phyloP scores from a whole-genome alignment of 1,139 yeast genomes.

The Wickerhamiella pararugosa region DNA sequence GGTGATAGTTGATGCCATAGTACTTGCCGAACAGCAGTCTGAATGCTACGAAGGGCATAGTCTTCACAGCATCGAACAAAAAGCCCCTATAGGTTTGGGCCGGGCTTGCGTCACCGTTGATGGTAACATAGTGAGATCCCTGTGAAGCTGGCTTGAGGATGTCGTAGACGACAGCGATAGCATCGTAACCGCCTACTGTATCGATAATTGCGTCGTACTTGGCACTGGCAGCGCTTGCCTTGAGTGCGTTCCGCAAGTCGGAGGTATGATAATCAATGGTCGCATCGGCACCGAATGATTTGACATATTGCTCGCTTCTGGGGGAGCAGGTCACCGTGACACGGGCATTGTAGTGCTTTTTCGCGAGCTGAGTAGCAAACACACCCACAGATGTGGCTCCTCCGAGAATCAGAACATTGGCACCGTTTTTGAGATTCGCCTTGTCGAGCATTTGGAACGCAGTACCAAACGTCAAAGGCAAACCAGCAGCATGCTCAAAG shows the following conservation, averaged over 20 bases:
- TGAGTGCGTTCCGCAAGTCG: slow-evolving; percentile 22
- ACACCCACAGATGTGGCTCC: slow-evolving; percentile 65
- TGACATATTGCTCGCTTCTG: slow-evolving; percentile 29
- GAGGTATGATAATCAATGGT: slow-evolving; percentile 36
- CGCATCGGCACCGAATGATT: slow-evolving; percentile 37
- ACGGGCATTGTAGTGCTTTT: slow-evolving; percentile 30
- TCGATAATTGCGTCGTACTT: slow-evolving; percentile 33
- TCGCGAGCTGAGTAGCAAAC: slow-evolving; percentile 42
- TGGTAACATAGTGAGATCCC: slow-evolving; percentile 34
- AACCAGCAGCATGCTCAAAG: slow-evolving; percentile 42
- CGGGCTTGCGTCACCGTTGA: slow-evolving; percentile 35
- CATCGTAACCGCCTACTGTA: slow-evolving; percentile 33
- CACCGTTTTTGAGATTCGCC: slow-evolving; percentile 20
- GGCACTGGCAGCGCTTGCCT: slow-evolving; percentile 23
- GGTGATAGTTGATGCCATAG: slow-evolving; percentile 22
- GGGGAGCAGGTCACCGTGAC: slow-evolving; percentile 33
- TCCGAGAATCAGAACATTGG: slow-evolving; percentile 44
- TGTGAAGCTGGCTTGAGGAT: slow-evolving; percentile 30
- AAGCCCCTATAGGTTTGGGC: slow-evolving; percentile 22
- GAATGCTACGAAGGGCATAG: slow-evolving; percentile 21
- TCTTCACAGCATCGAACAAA: slow-evolving; percentile 13
- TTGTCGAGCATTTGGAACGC: slow-evolving; percentile 34
- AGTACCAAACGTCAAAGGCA: slow-evolving; percentile 44
- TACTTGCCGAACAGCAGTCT: slow-evolving; percentile 20
- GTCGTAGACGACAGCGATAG: slow-evolving; percentile 17